phyloP scores from a whole-genome alignment of 2,329 filamentous ascomycete genomes.

The Phaeosphaeriaceae sp. region DNA sequence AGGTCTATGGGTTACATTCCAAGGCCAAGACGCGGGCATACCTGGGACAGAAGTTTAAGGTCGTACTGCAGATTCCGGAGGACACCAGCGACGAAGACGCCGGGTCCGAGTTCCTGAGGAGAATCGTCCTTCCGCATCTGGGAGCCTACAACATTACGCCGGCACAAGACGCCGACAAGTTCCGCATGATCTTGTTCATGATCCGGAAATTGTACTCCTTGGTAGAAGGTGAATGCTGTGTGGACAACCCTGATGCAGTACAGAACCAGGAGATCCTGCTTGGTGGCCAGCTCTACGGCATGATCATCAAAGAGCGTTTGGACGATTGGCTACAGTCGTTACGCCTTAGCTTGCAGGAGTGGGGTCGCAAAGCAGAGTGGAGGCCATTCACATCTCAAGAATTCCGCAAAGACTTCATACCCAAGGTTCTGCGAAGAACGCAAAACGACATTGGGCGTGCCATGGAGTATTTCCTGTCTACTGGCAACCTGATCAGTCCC shows the following conservation, averaged over 20 bases:
- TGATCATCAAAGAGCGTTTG: slow-evolving; percentile 92
- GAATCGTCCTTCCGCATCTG: slow-evolving; percentile 89
- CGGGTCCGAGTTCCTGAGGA: slow-evolving; percentile 88
- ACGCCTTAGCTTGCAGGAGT: slow-evolving; percentile 60
- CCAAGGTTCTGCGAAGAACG: slow-evolving; percentile 77
- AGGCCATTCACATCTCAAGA: slow-evolving; percentile 74
- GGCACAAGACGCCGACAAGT: slow-evolving; percentile 88
- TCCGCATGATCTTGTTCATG: slow-evolving; percentile 94
- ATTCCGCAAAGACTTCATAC: slow-evolving; percentile 79
- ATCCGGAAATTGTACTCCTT: slow-evolving; percentile 92
- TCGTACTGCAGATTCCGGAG: slow-evolving; percentile 82
- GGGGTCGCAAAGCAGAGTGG: slow-evolving; percentile 59
- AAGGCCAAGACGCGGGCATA: slow-evolving; percentile 83
- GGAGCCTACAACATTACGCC: slow-evolving; percentile 85
- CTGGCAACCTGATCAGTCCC: slow-evolving; percentile 88
- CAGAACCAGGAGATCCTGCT: slow-evolving; percentile 96
- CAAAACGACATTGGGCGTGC: slow-evolving; percentile 89
- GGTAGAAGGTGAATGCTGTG: slow-evolving; percentile 88
- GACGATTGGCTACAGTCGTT: slow-evolving; percentile 86
- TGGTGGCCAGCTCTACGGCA: slow-evolving; percentile 90
- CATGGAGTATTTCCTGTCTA: slow-evolving; percentile 95
- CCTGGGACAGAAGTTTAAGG: slow-evolving; percentile 88
- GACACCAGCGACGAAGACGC: slow-evolving; percentile 88
- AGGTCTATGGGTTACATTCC: slow-evolving; percentile 83
- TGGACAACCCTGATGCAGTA: slow-evolving; percentile 95